Base-by-base conservation (phyloP, 2,329 filamentous ascomycete genomes). In the Fusarium albosuccineum region DNA sequence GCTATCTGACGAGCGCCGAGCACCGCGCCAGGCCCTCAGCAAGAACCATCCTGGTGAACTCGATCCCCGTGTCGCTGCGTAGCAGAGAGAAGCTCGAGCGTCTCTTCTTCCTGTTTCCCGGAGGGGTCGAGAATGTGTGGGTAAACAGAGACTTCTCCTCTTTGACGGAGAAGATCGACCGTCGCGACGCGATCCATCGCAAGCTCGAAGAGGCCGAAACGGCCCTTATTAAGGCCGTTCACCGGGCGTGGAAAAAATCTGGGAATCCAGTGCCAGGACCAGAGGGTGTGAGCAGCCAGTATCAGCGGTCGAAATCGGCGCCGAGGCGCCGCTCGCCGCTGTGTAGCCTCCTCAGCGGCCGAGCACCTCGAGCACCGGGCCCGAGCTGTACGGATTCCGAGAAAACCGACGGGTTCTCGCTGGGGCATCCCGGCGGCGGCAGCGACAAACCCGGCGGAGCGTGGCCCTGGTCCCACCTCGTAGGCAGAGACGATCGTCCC, bases 61-160 rank as follows among this genome's bases (percentile, higher is more conserved):
- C 91, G 9, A 97, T 99, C 52, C 96, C 96, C 1, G 83, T 87
- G 39, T 97, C 97, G 74, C 98, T 95, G 96, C 87, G 97, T 8
- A 93, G 87, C 3, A 87, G 93, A 49, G 90, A 97, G 44, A 92
- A 93, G 1, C 85, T 99, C 5, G 86, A 89, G 60, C 91, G 91
- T 0, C 83, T 99, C 0, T 99, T 97, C 73, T 96, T 99, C 76
- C 94, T 98, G 1, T 98, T 97, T 71, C 96, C 96, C 0, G 96
- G 96, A 17, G 96, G 96, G 29, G 91, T 99, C 74, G 89, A 93
- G 61, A 98, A 98, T 70, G 92, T 99, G 45, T 99, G 95, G 94
- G 89, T 99, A 72, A 99, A 97, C 62, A 88, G 95, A 64, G 92
- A 99, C 75, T 91, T 93, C 68, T 92, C 94, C 42, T 86, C 90